Evolutionary conservation across 257 asterid species (phyloP), one percentile per base, ranked within the genome.

Genomic region (Euphrasia confusa): DNA sequence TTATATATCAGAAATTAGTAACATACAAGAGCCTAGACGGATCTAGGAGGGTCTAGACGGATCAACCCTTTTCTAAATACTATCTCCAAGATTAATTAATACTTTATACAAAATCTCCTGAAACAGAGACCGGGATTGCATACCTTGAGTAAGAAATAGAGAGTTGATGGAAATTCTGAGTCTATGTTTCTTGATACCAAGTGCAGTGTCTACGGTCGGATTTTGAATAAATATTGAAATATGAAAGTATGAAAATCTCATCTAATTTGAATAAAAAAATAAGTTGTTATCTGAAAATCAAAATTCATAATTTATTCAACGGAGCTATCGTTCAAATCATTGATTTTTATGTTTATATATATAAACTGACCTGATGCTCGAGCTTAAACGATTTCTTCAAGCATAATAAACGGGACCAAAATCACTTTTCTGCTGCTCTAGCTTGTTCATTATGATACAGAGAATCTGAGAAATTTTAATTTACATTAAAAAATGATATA

Each of bases 81-180:
- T 21, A 21, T 21, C 24, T 21, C 24, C 24, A 21, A 21, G 24
- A 21, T 21, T 21, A 21, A 21, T 0, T 21, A 21, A 21, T 21
- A 21, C 24, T 21, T 0, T 21, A 21, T 14, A 47, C 5, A 59
- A 35, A 47, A 47, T 47, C 18, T 12, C 3, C 56, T 47, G 11
- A 57, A 18, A 52, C 35, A 52, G 47, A 54, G 30, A 61, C 6
- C 60, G 35, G n/a, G 35, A 14, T 7, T 28, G 26, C 3, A 27
- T 21, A 81, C 84, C 88, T 79, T 61, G 79, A 65, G 47, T 65
- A 42, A 58, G 61, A 52, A 26, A 65, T 26, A 65, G 53, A 61
- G 61, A 52, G 30, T 9, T 18, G 71, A 30, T 70, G 81, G 60
- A 70, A 60, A 13, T 27, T 15, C 4, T 21, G 35, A 21, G 58